These are phyloP conservation scores for Coniochaeta prunicola DNA, from an alignment of 2,329 filamentous ascomycete genomes.

Conservation along the genomic window DNA sequence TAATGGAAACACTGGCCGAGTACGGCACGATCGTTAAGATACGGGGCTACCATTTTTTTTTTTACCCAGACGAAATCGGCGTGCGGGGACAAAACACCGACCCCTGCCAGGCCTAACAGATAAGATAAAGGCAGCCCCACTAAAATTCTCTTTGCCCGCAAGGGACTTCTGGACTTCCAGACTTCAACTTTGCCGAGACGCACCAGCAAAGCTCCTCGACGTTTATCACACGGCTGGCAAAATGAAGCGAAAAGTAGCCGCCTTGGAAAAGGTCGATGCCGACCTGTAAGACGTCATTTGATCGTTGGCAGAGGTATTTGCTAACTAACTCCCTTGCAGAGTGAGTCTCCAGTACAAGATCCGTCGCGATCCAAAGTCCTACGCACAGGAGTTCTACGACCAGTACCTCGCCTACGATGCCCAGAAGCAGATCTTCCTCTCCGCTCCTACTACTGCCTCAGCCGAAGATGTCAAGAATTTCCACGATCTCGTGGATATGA, in stretches of 20 bases:
- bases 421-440: constrained; percentile 84
- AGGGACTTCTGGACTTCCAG: neutral
- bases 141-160: neutral
- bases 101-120: neutral
- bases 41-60: too few species aligned
- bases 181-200: neutral
- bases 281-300: constrained; percentile 53
- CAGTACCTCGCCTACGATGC: constrained; percentile 29
- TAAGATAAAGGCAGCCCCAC: constrained; percentile 1
- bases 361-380: constrained; percentile 77
- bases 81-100: neutral
- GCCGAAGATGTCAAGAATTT: constrained; percentile 76
- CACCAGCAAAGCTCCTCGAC: neutral
- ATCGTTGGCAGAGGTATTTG: constrained; percentile 52
- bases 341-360: constrained; percentile 75
- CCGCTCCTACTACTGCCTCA: constrained; percentile 70
- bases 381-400: constrained; percentile 71
- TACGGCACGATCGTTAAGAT: too few species aligned
- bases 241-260: constrained; percentile 87
- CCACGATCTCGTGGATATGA: constrained; percentile 85
- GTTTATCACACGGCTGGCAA: constrained; percentile 16
- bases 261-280: constrained; percentile 91
- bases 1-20: too few species aligned
- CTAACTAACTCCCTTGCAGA: neutral
- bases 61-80: neutral